Conservation (phyloP, 192 early-diverging fungal species). For the Backusella parvicylindrica region DNA sequence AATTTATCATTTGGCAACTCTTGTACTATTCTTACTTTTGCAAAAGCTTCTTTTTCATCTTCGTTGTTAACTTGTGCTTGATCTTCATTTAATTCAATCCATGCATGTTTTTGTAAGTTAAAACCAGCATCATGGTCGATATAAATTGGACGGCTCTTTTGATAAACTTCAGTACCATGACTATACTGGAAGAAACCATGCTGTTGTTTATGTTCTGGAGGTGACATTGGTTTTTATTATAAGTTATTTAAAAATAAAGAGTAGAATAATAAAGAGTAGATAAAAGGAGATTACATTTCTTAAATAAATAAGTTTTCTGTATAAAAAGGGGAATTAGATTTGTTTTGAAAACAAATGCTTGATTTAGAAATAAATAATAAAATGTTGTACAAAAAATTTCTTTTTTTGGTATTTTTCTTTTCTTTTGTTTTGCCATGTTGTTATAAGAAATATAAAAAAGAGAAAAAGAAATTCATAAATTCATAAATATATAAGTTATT, state of each 20-base stretch:
- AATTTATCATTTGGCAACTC: background rate
- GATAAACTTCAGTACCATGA: slow-evolving; percentile 28
- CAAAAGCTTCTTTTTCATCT: background rate
- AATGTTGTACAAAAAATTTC: background rate
- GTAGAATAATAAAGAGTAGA: background rate
- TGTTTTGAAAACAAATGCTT: slow-evolving; percentile 4
- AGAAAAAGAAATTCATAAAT: background rate
- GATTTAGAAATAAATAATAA: background rate
- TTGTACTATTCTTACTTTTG: background rate
- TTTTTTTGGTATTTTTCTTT: background rate
- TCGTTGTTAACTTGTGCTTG: background rate
- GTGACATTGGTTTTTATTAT: background rate
- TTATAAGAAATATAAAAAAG: background rate
- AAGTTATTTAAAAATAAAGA: background rate
- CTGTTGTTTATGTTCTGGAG: background rate
- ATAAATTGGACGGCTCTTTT: background rate
- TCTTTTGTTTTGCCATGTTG: background rate
- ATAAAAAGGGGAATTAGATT: background rate
- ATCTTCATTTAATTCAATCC: background rate
- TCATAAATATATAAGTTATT: background rate
- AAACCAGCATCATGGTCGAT: background rate
- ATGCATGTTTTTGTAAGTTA: slow-evolving; percentile 9
- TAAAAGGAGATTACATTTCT: background rate
- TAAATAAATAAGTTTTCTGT: background rate
- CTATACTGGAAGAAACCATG: slow-evolving; percentile 25